Percentiles rank a stretch among this genome's conserved stretches.
These are phyloP conservation scores for Moricandia moricandioides DNA, from an alignment of 345 rosid genomes.

Conservation along the genomic window DNA sequence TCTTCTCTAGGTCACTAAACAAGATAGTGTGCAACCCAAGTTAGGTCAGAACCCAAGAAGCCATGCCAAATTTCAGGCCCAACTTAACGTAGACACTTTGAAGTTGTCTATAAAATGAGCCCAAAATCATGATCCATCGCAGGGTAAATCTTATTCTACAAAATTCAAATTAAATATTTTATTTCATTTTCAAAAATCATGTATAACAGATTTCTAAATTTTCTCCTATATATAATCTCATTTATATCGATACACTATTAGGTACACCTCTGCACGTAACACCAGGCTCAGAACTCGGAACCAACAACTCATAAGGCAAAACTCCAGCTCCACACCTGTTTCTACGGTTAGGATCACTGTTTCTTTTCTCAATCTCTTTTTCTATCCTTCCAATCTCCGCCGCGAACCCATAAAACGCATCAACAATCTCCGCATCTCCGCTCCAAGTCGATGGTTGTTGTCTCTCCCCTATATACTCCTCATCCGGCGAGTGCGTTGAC, in stretches of 20 bases:
- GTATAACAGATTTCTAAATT: not conserved
- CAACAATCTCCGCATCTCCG: constrained; percentile 67
- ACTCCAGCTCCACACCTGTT: constrained; percentile 96
- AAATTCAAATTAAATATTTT: not conserved
- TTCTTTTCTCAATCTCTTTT: constrained; percentile 81
- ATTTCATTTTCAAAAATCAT: not conserved
- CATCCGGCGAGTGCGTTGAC: constrained; percentile 93
- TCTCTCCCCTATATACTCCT: constrained; percentile 92
- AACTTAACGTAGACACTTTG: not conserved
- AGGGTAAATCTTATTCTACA: not conserved
- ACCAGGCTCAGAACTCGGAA: constrained; percentile 90
- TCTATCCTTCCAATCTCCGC: constrained; percentile 70
- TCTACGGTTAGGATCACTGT: constrained; percentile 52
- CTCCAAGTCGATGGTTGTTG: constrained; percentile 84
- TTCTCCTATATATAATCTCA: not conserved
- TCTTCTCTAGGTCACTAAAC: constrained; percentile 7
- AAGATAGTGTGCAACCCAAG: not conserved
- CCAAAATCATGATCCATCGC: not conserved
- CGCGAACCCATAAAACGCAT: constrained; percentile 69
- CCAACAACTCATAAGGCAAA: constrained; percentile 80
- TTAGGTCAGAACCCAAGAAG: not conserved
- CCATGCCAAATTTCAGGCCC: no score
- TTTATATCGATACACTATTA: constrained; percentile 84
- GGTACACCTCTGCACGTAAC: constrained; percentile 98
- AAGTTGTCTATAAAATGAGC: not conserved